Base-by-base conservation (phyloP, 2,329 filamentous ascomycete genomes). In the Achaetomium macrosporum region DNA sequence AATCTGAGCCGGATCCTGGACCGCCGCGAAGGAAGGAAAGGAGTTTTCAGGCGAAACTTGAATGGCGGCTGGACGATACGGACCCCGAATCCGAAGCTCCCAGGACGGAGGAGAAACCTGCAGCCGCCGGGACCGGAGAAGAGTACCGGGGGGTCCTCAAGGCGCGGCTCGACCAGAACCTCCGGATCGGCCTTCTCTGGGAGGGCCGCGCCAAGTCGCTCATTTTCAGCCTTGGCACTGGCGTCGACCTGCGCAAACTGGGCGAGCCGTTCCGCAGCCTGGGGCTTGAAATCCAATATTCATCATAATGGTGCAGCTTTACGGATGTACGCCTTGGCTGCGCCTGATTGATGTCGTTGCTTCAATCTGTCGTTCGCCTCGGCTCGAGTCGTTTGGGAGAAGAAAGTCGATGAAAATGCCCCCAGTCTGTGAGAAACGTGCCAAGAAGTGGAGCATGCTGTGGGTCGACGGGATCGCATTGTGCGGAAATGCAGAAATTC, bases 151-250 rank as follows among this genome's bases (percentile, higher is more conserved):
- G 91, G 7, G 91, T 97, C 31, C 71, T 99, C 59, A 99, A 97
- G 71, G 87, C 91, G 42, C 82, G 88, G 46, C 76, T 97, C 48
- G 90, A 96, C 66, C 91, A 96, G 72, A 87, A 91, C 60, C 84
- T 90, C 73, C 85, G 85, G 59, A 82, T 96, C 50, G 88, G 90
- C 1, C 68, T 97, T 47, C 72, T 97, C 19, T 99, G 93, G 92
- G 92, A 97, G 68, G 91, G 92, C 2, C 80, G 90, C 50, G 81
- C 95, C 55, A 96, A 97, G 73, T 92, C 95, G 60, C 73, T 99
- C 54, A 77, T 99, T 53, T 95, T 97, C 67, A 95, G 90, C 62
- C 77, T 96, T 40, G 93, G 93, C 10, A 89, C 90, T 53, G 88
- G 84, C 47, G 82, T 99, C 51, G 90, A 95, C 66, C 76, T 93